Base-by-base conservation (phyloP, 495 filamentous ascomycete species). In the Pseudomonodictys pantanalensis region DNA sequence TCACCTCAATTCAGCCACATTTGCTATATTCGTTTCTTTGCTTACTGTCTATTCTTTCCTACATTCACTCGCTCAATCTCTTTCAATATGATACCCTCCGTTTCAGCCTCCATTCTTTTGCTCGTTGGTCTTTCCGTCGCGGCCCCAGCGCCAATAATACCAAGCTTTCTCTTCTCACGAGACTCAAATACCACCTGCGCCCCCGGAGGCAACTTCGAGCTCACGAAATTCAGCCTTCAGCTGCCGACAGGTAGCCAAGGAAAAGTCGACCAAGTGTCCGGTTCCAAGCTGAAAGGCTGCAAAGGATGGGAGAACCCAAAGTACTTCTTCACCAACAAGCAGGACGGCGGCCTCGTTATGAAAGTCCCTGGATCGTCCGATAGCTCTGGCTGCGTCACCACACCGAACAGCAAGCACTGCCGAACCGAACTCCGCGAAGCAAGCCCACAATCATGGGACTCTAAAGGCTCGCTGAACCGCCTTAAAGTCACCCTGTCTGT, bases 381-480 rank as follows among this genome's bases (percentile, higher is more conserved):
- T 2, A 39, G 59, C 32, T 52, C 61, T 43, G 70, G 68, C 43
- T 77, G 75, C 54, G 71, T 72, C 7, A 75, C 69, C 20, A 75
- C 74, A 7, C 43, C 66, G 10, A 65, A 70, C 52, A 72, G 69
- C 64, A 17, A 68, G 50, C 75, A 77, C 55, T 77, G 75, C 66
- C 71, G 75, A 25, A 77, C 73, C 15, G 75, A 77, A 60, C 58
- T 77, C 5, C 68, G 73, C 3, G 75, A 77, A 56, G 41, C 24
- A 8, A 48, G 26, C 9, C 54, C 49, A n/a, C 38, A 52, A 7
- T 69, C 58, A 20, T 74, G 73, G 71, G 56, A 66, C 44, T 68
- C 73, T 28, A 68, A 65, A 42, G 62, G 41, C 11, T 18, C 11
- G 5, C 64, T 59, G 22, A 77, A 77, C 63, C 43, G 63, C 20